These are phyloP conservation scores for Myriangium duriaei DNA, from an alignment of 2,329 filamentous ascomycete genomes.

Conservation along the genomic window DNA sequence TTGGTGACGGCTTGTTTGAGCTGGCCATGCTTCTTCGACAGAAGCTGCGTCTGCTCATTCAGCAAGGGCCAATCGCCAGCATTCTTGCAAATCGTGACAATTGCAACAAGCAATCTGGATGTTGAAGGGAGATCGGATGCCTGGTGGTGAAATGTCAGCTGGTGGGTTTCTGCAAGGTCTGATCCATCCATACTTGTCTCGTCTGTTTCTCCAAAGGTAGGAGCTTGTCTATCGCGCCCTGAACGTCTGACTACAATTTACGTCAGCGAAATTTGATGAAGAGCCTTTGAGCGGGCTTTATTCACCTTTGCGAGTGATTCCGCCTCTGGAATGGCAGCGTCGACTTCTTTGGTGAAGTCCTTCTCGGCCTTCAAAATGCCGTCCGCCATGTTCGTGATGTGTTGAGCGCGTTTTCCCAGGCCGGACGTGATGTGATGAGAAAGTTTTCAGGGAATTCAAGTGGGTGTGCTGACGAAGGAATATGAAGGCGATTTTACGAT, in stretches of 20 bases:
- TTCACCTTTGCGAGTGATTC: conserved; percentile 76
- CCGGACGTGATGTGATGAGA: no score
- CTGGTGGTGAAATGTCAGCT: no score
- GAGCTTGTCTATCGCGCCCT: conserved; percentile 87
- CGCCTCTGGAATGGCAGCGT: conserved; percentile 80
- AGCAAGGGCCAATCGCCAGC: conserved; percentile 85
- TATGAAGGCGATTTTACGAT: no score
- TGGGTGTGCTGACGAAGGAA: no score
- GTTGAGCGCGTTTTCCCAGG: not conserved
- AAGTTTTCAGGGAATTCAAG: no score
- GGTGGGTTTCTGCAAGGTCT: no score
- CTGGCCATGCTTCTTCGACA: conserved; percentile 99
- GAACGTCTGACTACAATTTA: conserved; percentile 53
- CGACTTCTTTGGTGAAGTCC: conserved; percentile 95
- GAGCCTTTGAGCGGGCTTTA: conserved; percentile 10
- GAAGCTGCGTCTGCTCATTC: conserved; percentile 88
- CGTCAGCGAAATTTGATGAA: conserved; percentile 15
- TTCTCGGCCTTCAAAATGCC: conserved; percentile 85
- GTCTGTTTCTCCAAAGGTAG: conserved; percentile 88
- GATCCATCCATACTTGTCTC: conserved; percentile 75
- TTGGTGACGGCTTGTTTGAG: conserved; percentile 98
- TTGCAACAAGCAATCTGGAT: conserved; percentile 71
- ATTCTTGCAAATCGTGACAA: conserved; percentile 91
- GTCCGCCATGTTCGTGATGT: conserved; percentile 55
- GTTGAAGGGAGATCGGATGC: conserved; percentile 93